Evolutionary conservation across 768 basidiomycete species (phyloP), one percentile per base, ranked within the genome.

Genomic region (Gloeopeniophorella convolvens): DNA sequence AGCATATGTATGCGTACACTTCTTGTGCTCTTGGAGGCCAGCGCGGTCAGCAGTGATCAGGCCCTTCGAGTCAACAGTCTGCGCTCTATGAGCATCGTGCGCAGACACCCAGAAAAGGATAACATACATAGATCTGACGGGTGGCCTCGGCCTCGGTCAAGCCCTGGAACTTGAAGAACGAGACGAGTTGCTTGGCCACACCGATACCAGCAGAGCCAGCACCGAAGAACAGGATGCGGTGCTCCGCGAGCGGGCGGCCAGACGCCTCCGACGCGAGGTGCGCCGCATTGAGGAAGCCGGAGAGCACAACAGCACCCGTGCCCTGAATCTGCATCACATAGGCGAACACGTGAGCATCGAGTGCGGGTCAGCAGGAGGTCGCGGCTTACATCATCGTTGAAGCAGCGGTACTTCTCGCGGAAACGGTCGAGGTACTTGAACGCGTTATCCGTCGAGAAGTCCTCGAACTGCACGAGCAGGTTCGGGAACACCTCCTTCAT

Each of bases 191-290:
- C 68, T 79, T 82, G 45, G 86, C 93, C 43, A 97, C 94, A 45
- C 93, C 94, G 45, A 96, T 86, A 56, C 91, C 93, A 2, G 90
- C 89, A 23, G 84, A 87, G 7, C 94, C 94, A 9, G 93, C 90
- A 12, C 94, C 94, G 48, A 90, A 85, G 76, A 97, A 95, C 31
- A 95, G 78, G 61, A 97, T 89, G 30, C 82, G 80, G 62, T 95
- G 93, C 24, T 83, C 79, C 30, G 72, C 69, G 35, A 90, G 71
- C 3, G 85, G 75, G 12, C 70, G 68, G 3, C 82, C 82, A 13
- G 84, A 84, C 6, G 84, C 84, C 1, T 70, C 75, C 15, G 82
- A 80, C 1, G 87, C 77, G 30, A 91, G 72, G 51, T 79, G 80
- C n/a, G 89, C 89, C 24, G 93, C 94, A 59, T 90, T 91, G 60